Base-by-base conservation (phyloP, 75 land plant genomes). In the Isoetes taiwanensis region DNA sequence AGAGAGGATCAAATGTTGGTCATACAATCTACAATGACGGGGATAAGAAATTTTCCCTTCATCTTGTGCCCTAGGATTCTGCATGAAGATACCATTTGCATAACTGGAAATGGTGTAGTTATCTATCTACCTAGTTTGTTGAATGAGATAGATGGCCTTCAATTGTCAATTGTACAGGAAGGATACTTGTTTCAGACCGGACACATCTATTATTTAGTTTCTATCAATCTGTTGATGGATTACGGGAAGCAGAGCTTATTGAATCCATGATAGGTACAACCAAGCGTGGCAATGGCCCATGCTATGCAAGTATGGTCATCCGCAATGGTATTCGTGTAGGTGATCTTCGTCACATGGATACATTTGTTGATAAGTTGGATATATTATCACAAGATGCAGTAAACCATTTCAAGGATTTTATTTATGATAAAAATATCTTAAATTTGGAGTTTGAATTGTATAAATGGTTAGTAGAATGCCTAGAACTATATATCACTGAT, bases 1-100 rank as follows among this genome's bases (percentile, higher is more conserved):
- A 88, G 97, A 95, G 97, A 69, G 97, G 97, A 21, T 82, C 94
- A 43, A 91, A 91, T 75, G 97, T 95, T 56, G 97, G 97, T 12
- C 97, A 91, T 57, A 87, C 97, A 1, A 87, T 91, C 43, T 91
- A 91, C 66, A 87, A 91, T 43, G 42, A 73, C 19, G 88, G 87
- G 67, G 97, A 89, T 2, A 73, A 84, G 64, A 91, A 83, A 67
- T 91, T 87, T 79, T 85, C 96, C 9, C 83, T 91, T 35, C 97
- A 87, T 53, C 85, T 91, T 54, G 83, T 91, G 27, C 97, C 97
- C 96, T 2, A 95, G 96, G n/a, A 91, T 91, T 24, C 76, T 91
- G 4, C 80, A 87, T 68, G 82, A 74, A 64, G 78, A 79, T 12
- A 69, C 95, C 2, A 23, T 80, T 0, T 90, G 97, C 61, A 74